Conservation (phyloP, 805 yeast genomes). For the Barnettozyma vustinii region DNA sequence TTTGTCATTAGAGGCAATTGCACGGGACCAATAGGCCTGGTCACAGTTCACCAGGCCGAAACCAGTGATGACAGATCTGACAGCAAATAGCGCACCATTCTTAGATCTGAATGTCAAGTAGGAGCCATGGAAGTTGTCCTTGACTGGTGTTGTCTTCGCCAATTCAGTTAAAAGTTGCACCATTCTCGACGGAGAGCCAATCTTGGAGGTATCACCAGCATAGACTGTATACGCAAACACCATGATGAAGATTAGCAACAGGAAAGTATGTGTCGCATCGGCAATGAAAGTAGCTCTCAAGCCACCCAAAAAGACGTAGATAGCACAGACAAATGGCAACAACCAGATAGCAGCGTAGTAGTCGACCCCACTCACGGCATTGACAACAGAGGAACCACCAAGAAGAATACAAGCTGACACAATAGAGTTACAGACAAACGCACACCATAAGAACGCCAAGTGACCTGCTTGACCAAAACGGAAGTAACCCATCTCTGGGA, state of each 20-base stretch:
- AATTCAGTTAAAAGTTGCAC: constrained; percentile 36
- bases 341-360: constrained; percentile 41
- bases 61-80: constrained; percentile 30
- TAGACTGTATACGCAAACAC: constrained; percentile 24
- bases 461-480: constrained; percentile 39
- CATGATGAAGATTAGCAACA: constrained; percentile 33
- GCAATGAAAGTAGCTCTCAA: constrained; percentile 47
- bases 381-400: constrained; percentile 40
- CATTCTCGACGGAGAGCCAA: constrained; percentile 15
- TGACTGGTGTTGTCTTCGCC: constrained; percentile 29
- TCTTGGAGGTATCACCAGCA: constrained; percentile 12
- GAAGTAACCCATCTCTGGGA: constrained; percentile 35
- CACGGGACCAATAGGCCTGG: constrained; percentile 38
- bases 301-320: constrained; percentile 48
- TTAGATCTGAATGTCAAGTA: constrained; percentile 33
- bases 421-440: constrained; percentile 35
- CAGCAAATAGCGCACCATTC: constrained; percentile 29
- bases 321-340: constrained; percentile 38
- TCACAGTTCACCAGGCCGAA: constrained; percentile 32
- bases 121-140: constrained; percentile 30
- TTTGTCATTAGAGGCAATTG: constrained; percentile 35
- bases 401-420: constrained; percentile 37
- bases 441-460: constrained; percentile 33
- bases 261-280: constrained; percentile 42
- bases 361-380: constrained; percentile 39